phyloP scores from a whole-genome alignment of 1,139 yeast species.

The Blastobotrys proliferans region DNA sequence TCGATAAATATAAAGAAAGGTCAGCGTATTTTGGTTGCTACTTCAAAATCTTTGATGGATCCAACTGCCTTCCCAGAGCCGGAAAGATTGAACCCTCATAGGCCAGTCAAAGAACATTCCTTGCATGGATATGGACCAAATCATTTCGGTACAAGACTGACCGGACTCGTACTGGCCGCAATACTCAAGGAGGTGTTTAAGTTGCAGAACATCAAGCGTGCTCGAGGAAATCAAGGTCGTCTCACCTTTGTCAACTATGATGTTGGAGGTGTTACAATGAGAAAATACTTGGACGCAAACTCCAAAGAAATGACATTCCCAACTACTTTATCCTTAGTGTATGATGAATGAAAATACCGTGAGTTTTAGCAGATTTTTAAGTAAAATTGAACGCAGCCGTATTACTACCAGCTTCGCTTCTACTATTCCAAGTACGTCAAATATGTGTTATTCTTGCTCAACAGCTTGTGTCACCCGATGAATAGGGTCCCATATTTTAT shows the following conservation, averaged over 20 bases:
- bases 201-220: constrained; percentile 10
- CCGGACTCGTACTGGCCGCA: constrained; percentile 11
- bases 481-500: too few species aligned
- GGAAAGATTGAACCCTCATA: constrained; percentile 11
- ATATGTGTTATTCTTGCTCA: too few species aligned
- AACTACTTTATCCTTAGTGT: constrained; percentile 8
- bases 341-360: constrained; percentile 11
- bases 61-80: constrained; percentile 13
- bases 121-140: constrained; percentile 11
- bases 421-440: too few species aligned
- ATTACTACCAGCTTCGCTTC: too few species aligned
- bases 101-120: constrained; percentile 12
- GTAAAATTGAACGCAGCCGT: too few species aligned
- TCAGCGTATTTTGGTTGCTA: constrained; percentile 11
- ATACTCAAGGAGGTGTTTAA: constrained; percentile 12
- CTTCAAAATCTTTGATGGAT: constrained; percentile 13
- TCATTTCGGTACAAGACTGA: constrained; percentile 12
- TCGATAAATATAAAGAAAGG: constrained; percentile 11
- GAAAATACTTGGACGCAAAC: constrained; percentile 12
- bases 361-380: too few species aligned
- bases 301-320: constrained; percentile 12
- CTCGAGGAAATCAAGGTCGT: constrained; percentile 12
- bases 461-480: too few species aligned
- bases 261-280: constrained; percentile 11
- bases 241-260: constrained; percentile 11